Evolutionary conservation across 257 asterid genomes (phyloP).

Genomic region (Coffea eugenioides): DNA sequence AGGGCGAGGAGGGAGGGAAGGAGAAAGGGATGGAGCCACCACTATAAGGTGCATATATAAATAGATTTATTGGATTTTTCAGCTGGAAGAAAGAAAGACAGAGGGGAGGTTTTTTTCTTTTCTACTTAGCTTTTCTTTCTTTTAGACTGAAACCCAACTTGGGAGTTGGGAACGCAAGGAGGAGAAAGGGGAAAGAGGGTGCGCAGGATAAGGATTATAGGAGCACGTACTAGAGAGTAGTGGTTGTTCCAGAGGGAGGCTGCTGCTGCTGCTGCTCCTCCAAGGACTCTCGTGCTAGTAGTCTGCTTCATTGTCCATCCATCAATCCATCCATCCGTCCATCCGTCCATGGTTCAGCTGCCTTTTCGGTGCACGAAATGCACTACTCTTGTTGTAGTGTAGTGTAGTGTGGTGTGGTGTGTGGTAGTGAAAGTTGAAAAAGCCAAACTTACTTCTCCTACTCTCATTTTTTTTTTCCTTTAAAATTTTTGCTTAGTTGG

Average conservation of each 20-base stretch:
- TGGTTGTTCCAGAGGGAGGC: neutral
- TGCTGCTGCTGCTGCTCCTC: neutral
- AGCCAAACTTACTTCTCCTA: too few relatives aligned
- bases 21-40: too few relatives aligned
- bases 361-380: neutral
- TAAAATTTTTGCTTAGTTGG: neutral
- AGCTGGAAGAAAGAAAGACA: slow-evolving; percentile 16
- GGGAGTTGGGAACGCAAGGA: neutral
- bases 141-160: neutral
- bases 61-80: slow-evolving; percentile 32
- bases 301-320: too few relatives aligned
- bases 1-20: too few relatives aligned
- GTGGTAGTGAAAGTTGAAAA: neutral
- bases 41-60: slow-evolving; percentile 11
- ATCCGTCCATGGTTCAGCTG: neutral
- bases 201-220: slow-evolving; percentile 36
- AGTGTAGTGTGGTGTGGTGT: neutral
- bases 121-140: slow-evolving; percentile 1
- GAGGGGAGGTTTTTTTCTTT: slow-evolving; percentile 14
- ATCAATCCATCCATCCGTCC: too few relatives aligned
- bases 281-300: neutral
- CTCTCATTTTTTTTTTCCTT: too few relatives aligned
- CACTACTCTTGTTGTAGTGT: too few relatives aligned
- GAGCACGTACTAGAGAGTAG: too few relatives aligned
- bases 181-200: slow-evolving; percentile 13